phyloP scores from a whole-genome alignment of 495 filamentous ascomycete genomes.

The Tuber indicum region DNA sequence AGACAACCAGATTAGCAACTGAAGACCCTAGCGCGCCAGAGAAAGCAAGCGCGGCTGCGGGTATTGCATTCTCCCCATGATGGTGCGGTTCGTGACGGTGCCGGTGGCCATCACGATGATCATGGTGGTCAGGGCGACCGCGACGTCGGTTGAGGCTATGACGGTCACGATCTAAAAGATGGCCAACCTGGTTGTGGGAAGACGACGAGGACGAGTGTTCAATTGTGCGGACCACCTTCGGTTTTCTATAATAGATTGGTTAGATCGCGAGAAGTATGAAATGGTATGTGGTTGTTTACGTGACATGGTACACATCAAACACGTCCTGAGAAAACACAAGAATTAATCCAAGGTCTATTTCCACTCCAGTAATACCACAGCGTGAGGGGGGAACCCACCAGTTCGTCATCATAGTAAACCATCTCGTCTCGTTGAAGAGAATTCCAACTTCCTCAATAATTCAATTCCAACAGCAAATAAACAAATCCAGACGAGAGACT shows the following conservation, averaged over 20 bases:
- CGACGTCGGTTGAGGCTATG: background rate
- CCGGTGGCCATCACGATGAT: constrained; percentile 4
- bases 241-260: constrained; percentile 3
- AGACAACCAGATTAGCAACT: constrained; percentile 70
- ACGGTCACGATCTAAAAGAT: background rate
- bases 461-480: background rate
- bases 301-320: constrained; percentile 6
- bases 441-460: background rate
- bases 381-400: background rate
- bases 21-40: constrained; percentile 73
- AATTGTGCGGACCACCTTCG: background rate
- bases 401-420: constrained; percentile 4
- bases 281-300: background rate
- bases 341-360: background rate
- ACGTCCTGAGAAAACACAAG: background rate
- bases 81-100: constrained; percentile 14
- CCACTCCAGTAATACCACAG: background rate
- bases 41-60: constrained; percentile 78
- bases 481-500: background rate
- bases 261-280: background rate
- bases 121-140: constrained; percentile 10
- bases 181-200: background rate
- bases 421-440: background rate
- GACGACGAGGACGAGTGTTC: background rate
- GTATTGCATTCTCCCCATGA: constrained; percentile 51